A percentile compares a stretch with the other conserved stretches of the same genome.
phyloP scores from a whole-genome alignment of 108 stramenopile species.

The Discostella pseudostelligera region DNA sequence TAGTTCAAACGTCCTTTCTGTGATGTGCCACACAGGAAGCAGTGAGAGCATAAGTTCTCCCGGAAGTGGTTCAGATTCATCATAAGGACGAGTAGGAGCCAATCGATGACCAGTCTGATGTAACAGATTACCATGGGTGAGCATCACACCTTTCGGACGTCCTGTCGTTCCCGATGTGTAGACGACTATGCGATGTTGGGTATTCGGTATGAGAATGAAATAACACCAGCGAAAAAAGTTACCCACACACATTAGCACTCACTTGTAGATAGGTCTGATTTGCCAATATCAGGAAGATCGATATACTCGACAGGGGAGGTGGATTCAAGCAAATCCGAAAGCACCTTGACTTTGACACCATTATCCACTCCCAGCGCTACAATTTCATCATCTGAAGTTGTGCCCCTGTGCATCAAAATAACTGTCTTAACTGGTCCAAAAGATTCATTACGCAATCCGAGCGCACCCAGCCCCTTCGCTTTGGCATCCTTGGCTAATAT shows the following conservation, averaged over 20 bases:
- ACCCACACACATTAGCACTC: too few relatives aligned
- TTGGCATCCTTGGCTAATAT: conserved; percentile 66
- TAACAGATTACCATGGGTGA: conserved; percentile 93
- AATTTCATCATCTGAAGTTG: conserved; percentile 59
- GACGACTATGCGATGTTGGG: conserved; percentile 44
- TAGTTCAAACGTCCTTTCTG: conserved; percentile 88
- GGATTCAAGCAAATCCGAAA: conserved; percentile 54
- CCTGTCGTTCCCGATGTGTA: conserved; percentile 98
- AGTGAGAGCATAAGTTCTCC: conserved; percentile 85
- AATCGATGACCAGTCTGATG: conserved; percentile 83
- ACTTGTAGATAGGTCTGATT: conserved; percentile 84
- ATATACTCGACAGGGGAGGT: conserved; percentile 31
- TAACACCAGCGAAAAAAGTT: background rate
- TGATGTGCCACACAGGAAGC: conserved; percentile 91
- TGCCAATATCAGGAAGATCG: conserved; percentile 50
- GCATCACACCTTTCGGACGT: conserved; percentile 96
- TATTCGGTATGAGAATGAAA: too few relatives aligned
- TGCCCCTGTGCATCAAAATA: conserved; percentile 75
- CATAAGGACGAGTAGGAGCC: conserved; percentile 62
- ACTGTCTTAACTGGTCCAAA: conserved; percentile 70
- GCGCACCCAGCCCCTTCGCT: conserved; percentile 34
- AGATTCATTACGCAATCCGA: conserved; percentile 70
- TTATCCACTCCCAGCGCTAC: conserved; percentile 44
- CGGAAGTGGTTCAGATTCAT: conserved; percentile 78
- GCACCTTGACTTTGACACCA: conserved; percentile 57